These are phyloP conservation scores for Rasamsonia emersonii DNA, from an alignment of 2,329 filamentous ascomycete species.

Conservation along the genomic window DNA sequence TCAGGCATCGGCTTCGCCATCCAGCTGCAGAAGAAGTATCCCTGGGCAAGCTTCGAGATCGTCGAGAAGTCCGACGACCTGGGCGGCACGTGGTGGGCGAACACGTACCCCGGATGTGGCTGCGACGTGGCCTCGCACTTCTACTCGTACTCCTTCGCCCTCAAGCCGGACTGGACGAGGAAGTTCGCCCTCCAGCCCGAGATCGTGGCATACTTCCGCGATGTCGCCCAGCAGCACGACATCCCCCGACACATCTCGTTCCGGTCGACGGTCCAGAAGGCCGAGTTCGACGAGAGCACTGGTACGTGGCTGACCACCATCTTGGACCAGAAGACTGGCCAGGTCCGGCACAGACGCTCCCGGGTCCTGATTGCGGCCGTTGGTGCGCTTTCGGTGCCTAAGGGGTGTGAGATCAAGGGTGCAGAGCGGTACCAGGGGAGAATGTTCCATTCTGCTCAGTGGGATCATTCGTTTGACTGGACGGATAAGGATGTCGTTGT, in stretches of 20 bases:
- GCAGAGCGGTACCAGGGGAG: slow-evolving; percentile 25
- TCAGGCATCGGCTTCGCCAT: slow-evolving; percentile 40
- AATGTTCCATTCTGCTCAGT: slow-evolving; percentile 34
- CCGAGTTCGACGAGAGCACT: slow-evolving; percentile 11
- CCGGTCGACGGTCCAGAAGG: slow-evolving; percentile 13
- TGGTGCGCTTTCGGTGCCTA: slow-evolving; percentile 20
- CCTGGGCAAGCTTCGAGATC: slow-evolving; percentile 33
- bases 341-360: slow-evolving; percentile 12
- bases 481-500: slow-evolving; percentile 30
- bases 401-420: slow-evolving; percentile 20
- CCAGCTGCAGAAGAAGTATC: slow-evolving; percentile 34
- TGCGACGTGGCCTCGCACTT: slow-evolving; percentile 33
- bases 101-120: slow-evolving; percentile 30
- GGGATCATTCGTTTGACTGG: slow-evolving; percentile 34
- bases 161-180: slow-evolving; percentile 33
- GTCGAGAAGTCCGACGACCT: slow-evolving; percentile 35
- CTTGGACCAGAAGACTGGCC: slow-evolving; percentile 15
- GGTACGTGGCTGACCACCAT: slow-evolving; percentile 21
- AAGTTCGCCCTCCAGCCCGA: slow-evolving; percentile 27
- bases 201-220: slow-evolving; percentile 22
- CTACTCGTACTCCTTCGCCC: slow-evolving; percentile 36
- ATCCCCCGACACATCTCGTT: slow-evolving; percentile 15
- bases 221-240: slow-evolving; percentile 14
- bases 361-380: slow-evolving; percentile 23
- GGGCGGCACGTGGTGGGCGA: slow-evolving; percentile 28